Base-by-base conservation (phyloP, 768 basidiomycete genomes). In the Amanita rubescens region DNA sequence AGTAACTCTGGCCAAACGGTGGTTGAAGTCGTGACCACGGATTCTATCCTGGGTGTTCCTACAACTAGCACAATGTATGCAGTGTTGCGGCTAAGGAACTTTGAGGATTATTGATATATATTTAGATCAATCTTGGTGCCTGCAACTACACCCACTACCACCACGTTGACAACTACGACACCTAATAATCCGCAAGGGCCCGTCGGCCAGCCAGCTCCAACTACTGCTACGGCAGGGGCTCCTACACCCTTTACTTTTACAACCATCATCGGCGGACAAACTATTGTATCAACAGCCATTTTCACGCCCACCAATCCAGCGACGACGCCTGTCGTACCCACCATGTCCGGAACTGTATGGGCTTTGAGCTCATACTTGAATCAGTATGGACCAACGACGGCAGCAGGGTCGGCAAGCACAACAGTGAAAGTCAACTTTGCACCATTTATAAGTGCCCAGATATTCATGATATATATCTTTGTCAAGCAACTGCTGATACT, bases 191-290 rank as follows among this genome's bases (percentile, higher is more conserved):
- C 74, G 57, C 71, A 68, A 53, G 81, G 81, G 0, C 81, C 83
- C 3, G 84, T 86, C 0, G 85, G 75, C 6, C 75, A 77, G 57
- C 81, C 82, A 20, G 71, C 61, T 2, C 27, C 75, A 4, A 69
- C 67, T 22, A 66, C 64, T 2, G 65, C 58, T 19, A 61, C 66
- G 2, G 69, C 78, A 30, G 73, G 75, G 5, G 79, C 74, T 2
- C 72, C 73, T 25, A 80, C 76, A 0, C 76, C 77, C 0, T 81
- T 70, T 60, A 64, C 64, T 1, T 81, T 80, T 57, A 80, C 78
- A 27, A 81, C 80, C 0, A 68, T 74, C 34, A 58, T 75, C 24
- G 59, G 63, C 49, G 73, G 74, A 24, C 68, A 65, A 22, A 69
- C 70, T 2, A 63, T 54, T 11, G 64, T 60, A 5, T 22, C 73